Evolutionary conservation across 1,284 basidiomycete species (phyloP).

Genomic region (Vanrija humicola): DNA sequence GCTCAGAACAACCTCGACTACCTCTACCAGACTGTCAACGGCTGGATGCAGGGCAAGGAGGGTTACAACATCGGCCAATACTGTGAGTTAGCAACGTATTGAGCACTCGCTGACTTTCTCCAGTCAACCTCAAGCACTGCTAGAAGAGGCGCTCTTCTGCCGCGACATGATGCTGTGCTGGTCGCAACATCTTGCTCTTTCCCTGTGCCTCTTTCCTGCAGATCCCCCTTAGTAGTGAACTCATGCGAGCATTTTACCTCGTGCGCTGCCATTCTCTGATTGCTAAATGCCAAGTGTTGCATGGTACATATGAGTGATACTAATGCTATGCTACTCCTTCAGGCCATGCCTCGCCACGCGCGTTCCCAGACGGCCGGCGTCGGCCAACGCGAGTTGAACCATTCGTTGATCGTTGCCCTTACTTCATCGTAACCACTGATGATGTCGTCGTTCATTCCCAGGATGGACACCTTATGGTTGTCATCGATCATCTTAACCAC

Average conservation of each 20-base stretch:
- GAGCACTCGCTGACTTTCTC: not conserved
- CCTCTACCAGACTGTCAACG: conserved; percentile 71
- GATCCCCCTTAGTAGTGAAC: no score
- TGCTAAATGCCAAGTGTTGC: no score
- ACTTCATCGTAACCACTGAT: conserved; percentile 31
- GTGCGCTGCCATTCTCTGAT: no score
- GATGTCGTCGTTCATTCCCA: conserved; percentile 47
- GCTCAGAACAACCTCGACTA: conserved; percentile 55
- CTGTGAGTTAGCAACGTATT: conserved; percentile 35
- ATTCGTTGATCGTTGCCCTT: conserved; percentile 27
- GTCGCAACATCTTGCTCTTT: no score
- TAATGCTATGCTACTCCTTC: not conserved
- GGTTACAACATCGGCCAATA: conserved; percentile 63
- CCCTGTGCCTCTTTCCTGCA: no score
- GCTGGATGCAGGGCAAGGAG: conserved; percentile 66
- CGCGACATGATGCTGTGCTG: no score
- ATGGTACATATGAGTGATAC: no score
- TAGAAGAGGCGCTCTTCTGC: no score
- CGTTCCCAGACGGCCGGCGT: conserved; percentile 40
- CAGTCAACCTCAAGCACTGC: no score
- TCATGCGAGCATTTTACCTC: no score
- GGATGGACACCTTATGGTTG: conserved; percentile 25
- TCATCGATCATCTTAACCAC: conserved; percentile 31
- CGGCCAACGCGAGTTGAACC: conserved; percentile 43
- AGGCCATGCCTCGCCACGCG: conserved; percentile 13